Evolutionary conservation across 768 basidiomycete species (phyloP).

Genomic region (Mycena maculata): DNA sequence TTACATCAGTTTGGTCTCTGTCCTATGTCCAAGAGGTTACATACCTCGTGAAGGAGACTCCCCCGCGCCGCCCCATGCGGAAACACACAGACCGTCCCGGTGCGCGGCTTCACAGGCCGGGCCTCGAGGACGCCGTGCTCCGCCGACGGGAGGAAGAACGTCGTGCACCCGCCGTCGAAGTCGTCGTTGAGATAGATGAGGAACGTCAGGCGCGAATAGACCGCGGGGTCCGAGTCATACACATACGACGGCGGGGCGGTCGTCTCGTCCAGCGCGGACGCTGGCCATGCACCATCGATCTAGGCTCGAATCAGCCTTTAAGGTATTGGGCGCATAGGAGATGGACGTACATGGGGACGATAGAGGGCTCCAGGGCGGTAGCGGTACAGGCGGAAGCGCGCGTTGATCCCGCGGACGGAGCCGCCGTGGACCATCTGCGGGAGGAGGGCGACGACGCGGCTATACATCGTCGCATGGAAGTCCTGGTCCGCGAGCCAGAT

Average conservation of each 20-base stretch:
- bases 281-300: conserved; percentile 68
- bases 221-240: conserved; percentile 60
- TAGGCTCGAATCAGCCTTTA: conserved; percentile 16
- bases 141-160: conserved; percentile 63
- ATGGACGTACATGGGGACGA: conserved; percentile 55
- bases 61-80: conserved; percentile 54
- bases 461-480: conserved; percentile 55
- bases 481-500: conserved; percentile 63
- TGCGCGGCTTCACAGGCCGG: conserved; percentile 58
- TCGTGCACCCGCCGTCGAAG: conserved; percentile 62
- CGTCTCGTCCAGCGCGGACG: conserved; percentile 54
- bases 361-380: conserved; percentile 63
- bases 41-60: conserved; percentile 50
- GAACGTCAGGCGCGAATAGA: conserved; percentile 61
- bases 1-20: not conserved
- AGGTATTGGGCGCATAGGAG: not conserved
- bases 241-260: conserved; percentile 56
- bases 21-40: not conserved
- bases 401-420: conserved; percentile 60
- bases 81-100: conserved; percentile 63
- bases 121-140: conserved; percentile 58
- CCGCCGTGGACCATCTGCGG: conserved; percentile 56
- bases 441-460: conserved; percentile 54
- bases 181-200: conserved; percentile 64
- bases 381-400: conserved; percentile 61